phyloP scores from a whole-genome alignment of 2,329 filamentous ascomycete genomes.

The Beauveria medogensis region DNA sequence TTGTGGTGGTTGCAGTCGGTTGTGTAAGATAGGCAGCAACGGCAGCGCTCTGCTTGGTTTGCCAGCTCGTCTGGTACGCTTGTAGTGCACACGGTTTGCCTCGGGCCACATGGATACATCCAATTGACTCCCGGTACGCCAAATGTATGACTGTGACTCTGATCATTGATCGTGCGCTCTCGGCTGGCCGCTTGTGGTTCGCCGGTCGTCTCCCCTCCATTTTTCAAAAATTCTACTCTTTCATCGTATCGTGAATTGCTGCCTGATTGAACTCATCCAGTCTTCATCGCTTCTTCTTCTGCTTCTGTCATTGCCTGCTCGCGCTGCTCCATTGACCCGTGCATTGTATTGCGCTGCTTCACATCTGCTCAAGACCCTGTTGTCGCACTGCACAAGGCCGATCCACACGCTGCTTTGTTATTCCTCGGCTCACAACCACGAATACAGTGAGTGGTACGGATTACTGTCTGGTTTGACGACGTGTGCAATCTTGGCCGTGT shows the following conservation, averaged over 20 bases:
- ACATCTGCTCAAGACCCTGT: not conserved
- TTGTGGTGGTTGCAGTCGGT: not conserved
- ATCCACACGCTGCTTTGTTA: not conserved
- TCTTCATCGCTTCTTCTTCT: not conserved
- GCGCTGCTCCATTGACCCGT: not conserved
- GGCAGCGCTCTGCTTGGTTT: not conserved
- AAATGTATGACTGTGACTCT: not conserved
- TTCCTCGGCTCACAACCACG: not conserved
- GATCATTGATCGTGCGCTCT: not conserved
- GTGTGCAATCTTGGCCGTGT: not conserved
- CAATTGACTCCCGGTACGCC: not conserved
- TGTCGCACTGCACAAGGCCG: not conserved
- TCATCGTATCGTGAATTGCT: not conserved
- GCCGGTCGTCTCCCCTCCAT: not conserved
- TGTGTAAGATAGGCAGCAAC: not conserved
- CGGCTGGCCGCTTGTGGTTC: not conserved
- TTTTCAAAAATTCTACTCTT: not conserved
- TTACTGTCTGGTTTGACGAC: not conserved
- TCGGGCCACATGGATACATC: not conserved
- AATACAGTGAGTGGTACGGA: not conserved
- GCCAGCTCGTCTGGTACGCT: not conserved
- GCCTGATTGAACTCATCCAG: not conserved
- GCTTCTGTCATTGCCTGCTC: not conserved
- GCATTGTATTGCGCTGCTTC: not conserved
- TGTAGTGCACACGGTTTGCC: not conserved